Evolutionary conservation across 106 monocot genomes (phyloP).

Genomic region (Acorus calamus): DNA sequence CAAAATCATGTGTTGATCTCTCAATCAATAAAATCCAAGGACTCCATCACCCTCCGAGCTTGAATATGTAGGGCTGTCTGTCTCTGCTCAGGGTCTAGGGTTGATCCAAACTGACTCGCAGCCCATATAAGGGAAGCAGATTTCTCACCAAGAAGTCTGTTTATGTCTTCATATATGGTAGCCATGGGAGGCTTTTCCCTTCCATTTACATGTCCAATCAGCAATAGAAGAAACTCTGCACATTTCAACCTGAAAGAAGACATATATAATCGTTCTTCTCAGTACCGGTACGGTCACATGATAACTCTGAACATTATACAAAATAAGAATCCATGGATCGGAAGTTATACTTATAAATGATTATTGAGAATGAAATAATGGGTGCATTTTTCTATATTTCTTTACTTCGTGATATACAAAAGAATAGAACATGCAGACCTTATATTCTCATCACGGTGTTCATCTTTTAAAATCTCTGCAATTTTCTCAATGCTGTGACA

Average conservation of each 20-base stretch:
- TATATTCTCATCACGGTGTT: slow-evolving; percentile 52
- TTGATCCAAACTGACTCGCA: slow-evolving; percentile 82
- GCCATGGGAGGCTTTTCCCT: slow-evolving; percentile 45
- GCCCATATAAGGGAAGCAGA: slow-evolving; percentile 91
- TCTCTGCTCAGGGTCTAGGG: slow-evolving; percentile 62
- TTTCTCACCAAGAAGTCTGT: slow-evolving; percentile 56
- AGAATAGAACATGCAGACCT: slow-evolving; percentile 26
- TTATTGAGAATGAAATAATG: no score
- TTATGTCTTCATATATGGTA: slow-evolving; percentile 56
- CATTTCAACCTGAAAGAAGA: slow-evolving; percentile 66
- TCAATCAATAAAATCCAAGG: slow-evolving; percentile 7
- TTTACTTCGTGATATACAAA: no score
- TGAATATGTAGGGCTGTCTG: slow-evolving; percentile 72
- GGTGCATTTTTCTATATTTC: no score
- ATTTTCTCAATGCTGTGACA: slow-evolving; percentile 59
- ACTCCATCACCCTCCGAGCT: slow-evolving; percentile 71
- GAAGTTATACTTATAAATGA: no score
- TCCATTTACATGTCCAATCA: slow-evolving; percentile 77
- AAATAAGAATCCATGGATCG: no score
- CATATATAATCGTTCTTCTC: background rate
- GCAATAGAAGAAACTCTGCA: slow-evolving; percentile 77
- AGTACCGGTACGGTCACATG: background rate
- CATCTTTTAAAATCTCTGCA: slow-evolving; percentile 78
- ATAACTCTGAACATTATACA: no score
- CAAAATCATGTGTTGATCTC: no score